Evolutionary conservation across 148 eudicot genomes (phyloP), one percentile per base, ranked within the genome.

Genomic region (Pouteria glomerata): DNA sequence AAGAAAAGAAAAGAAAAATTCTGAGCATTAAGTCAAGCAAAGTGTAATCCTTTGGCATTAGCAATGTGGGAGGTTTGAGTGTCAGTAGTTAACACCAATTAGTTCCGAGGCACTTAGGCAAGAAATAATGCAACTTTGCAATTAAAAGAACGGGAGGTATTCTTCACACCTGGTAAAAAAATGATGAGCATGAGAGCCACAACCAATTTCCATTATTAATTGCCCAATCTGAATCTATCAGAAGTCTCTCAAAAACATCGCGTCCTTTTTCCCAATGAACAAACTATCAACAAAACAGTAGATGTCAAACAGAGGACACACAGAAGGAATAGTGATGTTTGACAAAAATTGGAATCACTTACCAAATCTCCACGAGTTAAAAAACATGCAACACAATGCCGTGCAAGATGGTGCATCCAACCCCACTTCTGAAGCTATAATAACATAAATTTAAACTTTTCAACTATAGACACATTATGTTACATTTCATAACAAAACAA

Each of bases 361-460:
- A 90, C 98, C 84, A 93, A 78, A 80, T 93, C 98, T 66, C 98
- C 98, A 24, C 98, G 94, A 59, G 98, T 90, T 53, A 93, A 84
- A 79, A 93, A 93, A 50, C 98, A 93, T 57, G 98, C 97, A 66
- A 93, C 98, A 78, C 85, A 87, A 72, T 93, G 98, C 57, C 97
- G 89, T 58, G 97, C 95, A 76, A 93, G 94, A 80, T 90, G 98
- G 82, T 93, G 98, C 90, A 93, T 93, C 98, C 98, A 93, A 29
- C 98, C 98, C 98, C 98, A 93, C 69, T 85, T 90, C 6, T 55
- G 82, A 73, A 93, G 97, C 98, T 93, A 78, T 67, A 77, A 73
- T 30, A 41, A 19, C 45, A 76, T 15, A 34, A 45, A 23, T n/a
- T 27, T 52, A 56, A 56, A 44, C 35, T 57, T 29, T 45, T 23